These are phyloP conservation scores for Calendula officinalis DNA, from an alignment of 129 eudicot species.

Conservation along the genomic window DNA sequence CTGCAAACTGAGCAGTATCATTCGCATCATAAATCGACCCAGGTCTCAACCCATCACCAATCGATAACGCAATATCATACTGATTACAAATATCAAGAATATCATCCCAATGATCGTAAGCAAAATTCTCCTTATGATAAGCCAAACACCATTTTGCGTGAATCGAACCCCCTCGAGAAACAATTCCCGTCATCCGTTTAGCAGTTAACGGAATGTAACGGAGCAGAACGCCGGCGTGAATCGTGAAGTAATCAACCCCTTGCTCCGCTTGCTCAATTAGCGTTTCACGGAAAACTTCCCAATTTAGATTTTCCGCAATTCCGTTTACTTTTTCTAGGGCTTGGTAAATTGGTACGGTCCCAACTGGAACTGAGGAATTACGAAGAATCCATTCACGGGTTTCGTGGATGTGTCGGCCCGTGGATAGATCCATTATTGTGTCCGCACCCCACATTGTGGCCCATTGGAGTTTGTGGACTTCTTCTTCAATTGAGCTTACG, in stretches of 20 bases:
- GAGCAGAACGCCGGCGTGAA: conserved; percentile 93
- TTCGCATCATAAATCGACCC: conserved; percentile 98
- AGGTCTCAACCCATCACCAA: conserved; percentile 96
- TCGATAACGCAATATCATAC: conserved; percentile 89
- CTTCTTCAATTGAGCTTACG: conserved; percentile 95
- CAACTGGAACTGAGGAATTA: conserved; percentile 76
- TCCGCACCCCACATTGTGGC: conserved; percentile 99
- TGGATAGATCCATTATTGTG: conserved; percentile 95
- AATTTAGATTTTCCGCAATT: conserved; percentile 79
- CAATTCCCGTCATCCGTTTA: conserved; percentile 96
- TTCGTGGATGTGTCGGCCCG: conserved; percentile 97
- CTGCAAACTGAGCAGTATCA: conserved; percentile 98
- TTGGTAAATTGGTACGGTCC: conserved; percentile 43
- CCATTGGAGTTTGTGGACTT: conserved; percentile 98
- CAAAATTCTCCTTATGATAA: conserved; percentile 93
- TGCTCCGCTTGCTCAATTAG: conserved; percentile 98
- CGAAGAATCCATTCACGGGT: conserved; percentile 99
- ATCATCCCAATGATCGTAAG: conserved; percentile 99
- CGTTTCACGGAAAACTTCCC: conserved; percentile 97
- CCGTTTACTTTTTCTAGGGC: conserved; percentile 63
- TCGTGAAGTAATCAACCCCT: conserved; percentile 97
- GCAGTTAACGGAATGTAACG: conserved; percentile 93
- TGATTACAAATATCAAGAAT: conserved; percentile 94
- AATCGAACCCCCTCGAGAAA: conserved; percentile 97
- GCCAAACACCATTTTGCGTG: conserved; percentile 99